Evolutionary conservation across 768 basidiomycete genomes (phyloP), one percentile per base, ranked within the genome.

Genomic region (Imleria badia): DNA sequence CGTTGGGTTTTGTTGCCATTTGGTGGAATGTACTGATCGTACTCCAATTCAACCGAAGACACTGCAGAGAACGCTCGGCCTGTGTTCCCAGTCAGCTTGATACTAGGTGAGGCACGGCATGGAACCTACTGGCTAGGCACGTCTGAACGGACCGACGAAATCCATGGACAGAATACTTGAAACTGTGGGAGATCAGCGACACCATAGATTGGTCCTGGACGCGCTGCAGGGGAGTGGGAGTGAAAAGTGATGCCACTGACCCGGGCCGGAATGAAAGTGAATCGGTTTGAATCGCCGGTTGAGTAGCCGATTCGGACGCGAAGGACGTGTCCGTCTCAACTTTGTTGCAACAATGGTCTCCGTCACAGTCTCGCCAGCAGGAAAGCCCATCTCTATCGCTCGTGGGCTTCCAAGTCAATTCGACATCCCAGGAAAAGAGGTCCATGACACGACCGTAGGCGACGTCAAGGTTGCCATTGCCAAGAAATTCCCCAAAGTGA

Each of bases 381-480:
- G 80, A 31, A 80, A 77, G 40, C 73, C 75, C 13, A 73, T 78
- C 0, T 40, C 75, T 6, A 67, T 84, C 45, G 78, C 84, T 15
- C 75, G 74, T 39, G 76, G 76, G 5, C 74, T 87, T 13, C 85
- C 86, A 3, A 60, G 76, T 12, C 73, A 73, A 5, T 54, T 88
- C 20, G 75, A 84, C 5, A 65, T 85, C n/a, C 59, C 69, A 5
- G 75, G 71, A 42, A 79, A 78, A 58, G 60, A 74, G 2, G 58
- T 65, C 11, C 70, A 77, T 19, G 72, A 77, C 29, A 76, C 81
- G 40, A 91, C 87, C 6, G 72, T 94, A 45, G 75, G 69, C 7
- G 85, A 91, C 54, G 76, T 94, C 54, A 94, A 94, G 73, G 68
- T 65, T 19, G 81, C 81, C 15, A 76, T 95, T 54, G 76, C 82